Conservation (phyloP, 176 grass and related monocot genomes). For the Chrysopogon serrulatus region DNA sequence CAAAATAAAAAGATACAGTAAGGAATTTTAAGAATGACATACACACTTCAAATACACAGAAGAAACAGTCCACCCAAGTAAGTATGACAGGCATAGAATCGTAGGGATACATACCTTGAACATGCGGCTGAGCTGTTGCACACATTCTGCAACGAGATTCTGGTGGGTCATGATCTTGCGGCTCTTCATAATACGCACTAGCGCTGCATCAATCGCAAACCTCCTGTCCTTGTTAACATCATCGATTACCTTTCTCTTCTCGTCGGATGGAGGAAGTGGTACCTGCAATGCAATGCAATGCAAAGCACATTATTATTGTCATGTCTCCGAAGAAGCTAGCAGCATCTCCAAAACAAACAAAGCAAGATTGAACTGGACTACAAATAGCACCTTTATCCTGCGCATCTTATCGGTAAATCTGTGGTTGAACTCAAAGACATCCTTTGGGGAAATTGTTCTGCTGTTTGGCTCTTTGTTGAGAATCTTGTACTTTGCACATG, state of each 20-base stretch:
- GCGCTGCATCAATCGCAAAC: slow-evolving; percentile 80
- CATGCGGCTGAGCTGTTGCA: slow-evolving; percentile 89
- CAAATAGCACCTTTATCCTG: slow-evolving; percentile 73
- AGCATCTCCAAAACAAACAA: neutral
- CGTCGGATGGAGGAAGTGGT: slow-evolving; percentile 71
- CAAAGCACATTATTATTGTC: neutral
- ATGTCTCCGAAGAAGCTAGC: neutral
- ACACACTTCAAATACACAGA: neutral
- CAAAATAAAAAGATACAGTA: neutral
- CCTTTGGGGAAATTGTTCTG: slow-evolving; percentile 54
- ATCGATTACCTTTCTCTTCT: slow-evolving; percentile 94
- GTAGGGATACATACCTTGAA: slow-evolving; percentile 52
- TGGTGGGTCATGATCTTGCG: slow-evolving; percentile 81
- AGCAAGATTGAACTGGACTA: neutral
- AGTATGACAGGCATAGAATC: neutral
- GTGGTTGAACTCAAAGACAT: slow-evolving; percentile 73
- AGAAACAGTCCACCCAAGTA: too few species aligned
- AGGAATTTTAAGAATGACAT: neutral
- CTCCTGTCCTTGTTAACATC: slow-evolving; percentile 89
- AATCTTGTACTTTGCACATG: slow-evolving; percentile 79
- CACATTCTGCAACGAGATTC: slow-evolving; percentile 75
- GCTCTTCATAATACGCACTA: slow-evolving; percentile 98
- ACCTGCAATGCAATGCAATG: slow-evolving; percentile 42
- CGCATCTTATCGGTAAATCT: slow-evolving; percentile 88
- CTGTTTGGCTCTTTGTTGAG: slow-evolving; percentile 71